Conservation (phyloP, 345 rosid genomes). For the Mercurialis annua region DNA sequence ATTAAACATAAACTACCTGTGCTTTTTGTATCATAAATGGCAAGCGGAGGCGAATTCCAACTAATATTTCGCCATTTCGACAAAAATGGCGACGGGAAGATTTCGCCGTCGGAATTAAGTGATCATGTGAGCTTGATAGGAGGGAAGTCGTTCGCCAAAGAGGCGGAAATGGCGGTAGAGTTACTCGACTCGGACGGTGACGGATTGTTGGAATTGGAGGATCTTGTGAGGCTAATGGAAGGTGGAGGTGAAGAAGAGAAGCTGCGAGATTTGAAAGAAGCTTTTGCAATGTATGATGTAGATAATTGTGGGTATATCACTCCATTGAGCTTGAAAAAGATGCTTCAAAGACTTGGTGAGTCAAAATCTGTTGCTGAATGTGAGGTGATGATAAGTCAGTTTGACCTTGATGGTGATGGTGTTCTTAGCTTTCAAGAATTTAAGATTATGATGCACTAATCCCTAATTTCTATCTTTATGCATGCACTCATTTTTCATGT, state of each 20-base stretch:
- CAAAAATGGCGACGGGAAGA: conserved; percentile 43
- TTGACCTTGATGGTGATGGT: conserved; percentile 48
- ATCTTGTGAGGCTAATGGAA: conserved; percentile 42
- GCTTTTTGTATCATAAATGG: neutral
- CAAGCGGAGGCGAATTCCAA: conserved; percentile 16
- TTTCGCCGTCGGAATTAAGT: conserved; percentile 42
- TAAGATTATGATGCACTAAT: conserved; percentile 36
- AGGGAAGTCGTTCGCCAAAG: conserved; percentile 25
- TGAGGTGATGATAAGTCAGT: conserved; percentile 36
- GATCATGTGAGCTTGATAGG: conserved; percentile 26
- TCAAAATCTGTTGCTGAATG: conserved; percentile 42
- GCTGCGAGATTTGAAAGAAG: conserved; percentile 39
- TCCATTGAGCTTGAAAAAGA: conserved; percentile 30
- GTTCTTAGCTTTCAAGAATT: conserved; percentile 53
- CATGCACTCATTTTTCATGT: too few species aligned
- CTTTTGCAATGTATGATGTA: conserved; percentile 42
- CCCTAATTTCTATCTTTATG: neutral
- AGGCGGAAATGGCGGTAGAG: conserved; percentile 31
- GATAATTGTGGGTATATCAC: conserved; percentile 45
- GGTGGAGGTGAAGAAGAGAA: conserved; percentile 44
- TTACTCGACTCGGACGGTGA: conserved; percentile 43
- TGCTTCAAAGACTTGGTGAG: conserved; percentile 45
- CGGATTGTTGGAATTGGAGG: conserved; percentile 45
- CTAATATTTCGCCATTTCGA: conserved; percentile 36
- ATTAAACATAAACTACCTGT: too few species aligned